A percentile compares a stretch with the other conserved stretches of the same genome.
phyloP scores from a whole-genome alignment of 208 protist species.

The Porcisia hertigi region DNA sequence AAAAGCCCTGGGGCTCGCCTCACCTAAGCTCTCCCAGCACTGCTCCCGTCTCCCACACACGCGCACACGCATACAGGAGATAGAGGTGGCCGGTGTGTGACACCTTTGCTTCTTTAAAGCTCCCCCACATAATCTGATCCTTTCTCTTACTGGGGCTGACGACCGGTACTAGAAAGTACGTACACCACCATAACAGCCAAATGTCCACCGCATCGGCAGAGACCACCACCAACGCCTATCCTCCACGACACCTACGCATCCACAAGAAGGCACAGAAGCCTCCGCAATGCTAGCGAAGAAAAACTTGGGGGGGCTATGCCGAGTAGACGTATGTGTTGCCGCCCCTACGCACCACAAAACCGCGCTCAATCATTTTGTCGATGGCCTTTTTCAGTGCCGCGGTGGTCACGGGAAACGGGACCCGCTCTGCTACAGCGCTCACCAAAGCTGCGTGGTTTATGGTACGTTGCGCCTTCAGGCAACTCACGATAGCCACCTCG shows the following conservation, averaged over 20 bases:
- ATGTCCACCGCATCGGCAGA: background rate
- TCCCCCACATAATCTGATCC: background rate
- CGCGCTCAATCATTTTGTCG: slow-evolving; percentile 94
- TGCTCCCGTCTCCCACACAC: background rate
- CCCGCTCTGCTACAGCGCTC: slow-evolving; percentile 57
- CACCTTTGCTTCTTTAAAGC: background rate
- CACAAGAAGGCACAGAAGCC: background rate
- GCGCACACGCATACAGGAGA: background rate
- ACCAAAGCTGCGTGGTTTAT: slow-evolving; percentile 89
- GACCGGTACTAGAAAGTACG: background rate
- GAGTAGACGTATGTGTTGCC: slow-evolving; percentile 87
- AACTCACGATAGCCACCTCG: slow-evolving; percentile 93
- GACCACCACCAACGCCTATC: too few relatives aligned
- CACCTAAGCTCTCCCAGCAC: background rate
- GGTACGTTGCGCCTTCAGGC: slow-evolving; percentile 90
- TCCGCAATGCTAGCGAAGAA: background rate
- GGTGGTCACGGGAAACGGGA: slow-evolving; percentile 88
- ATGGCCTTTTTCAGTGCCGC: slow-evolving; percentile 92
- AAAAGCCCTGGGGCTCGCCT: background rate
- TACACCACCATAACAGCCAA: too few relatives aligned
- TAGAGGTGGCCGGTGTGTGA: background rate
- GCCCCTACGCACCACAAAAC: slow-evolving; percentile 91
- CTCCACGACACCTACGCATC: background rate
- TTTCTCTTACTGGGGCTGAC: background rate
- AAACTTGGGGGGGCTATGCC: slow-evolving; percentile 43